Evolutionary conservation across 139 green algal genomes (phyloP).

Genomic region (Nannochloris sp.): DNA sequence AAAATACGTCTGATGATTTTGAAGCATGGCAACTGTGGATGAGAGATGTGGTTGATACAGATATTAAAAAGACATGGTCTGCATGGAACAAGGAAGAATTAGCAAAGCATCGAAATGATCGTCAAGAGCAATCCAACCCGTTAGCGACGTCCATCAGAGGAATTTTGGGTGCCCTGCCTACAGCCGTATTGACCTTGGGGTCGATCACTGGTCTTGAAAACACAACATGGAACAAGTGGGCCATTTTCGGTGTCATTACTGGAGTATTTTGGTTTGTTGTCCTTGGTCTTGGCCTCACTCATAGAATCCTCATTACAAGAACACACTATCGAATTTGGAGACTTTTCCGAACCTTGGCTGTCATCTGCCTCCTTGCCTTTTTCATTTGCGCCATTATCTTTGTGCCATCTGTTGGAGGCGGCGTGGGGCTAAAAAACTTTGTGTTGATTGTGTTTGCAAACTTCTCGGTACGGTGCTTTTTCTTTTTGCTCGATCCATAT

Average conservation of each 20-base stretch:
- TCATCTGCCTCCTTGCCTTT: conserved; percentile 10
- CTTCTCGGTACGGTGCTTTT: conserved; percentile 7
- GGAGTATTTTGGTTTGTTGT: conserved; percentile 27
- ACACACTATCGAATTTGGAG: conserved; percentile 30
- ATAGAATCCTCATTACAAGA: conserved; percentile 14
- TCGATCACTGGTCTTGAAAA: conserved; percentile 20
- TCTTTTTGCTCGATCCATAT: too few relatives aligned
- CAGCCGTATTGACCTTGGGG: conserved; percentile 20
- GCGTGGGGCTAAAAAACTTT: conserved; percentile 27
- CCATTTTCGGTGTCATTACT: conserved; percentile 26
- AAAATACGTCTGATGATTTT: conserved; percentile 31
- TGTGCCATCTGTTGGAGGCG: conserved; percentile 3
- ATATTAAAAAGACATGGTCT: conserved; percentile 30
- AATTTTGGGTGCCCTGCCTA: conserved; percentile 22
- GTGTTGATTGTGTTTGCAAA: conserved; percentile 39
- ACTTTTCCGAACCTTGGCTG: conserved; percentile 17
- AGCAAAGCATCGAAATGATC: conserved; percentile 37
- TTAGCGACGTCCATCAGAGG: conserved; percentile 15
- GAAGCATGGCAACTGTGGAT: conserved; percentile 40
- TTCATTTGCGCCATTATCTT: conserved; percentile 32
- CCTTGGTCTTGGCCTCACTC: conserved; percentile 5
- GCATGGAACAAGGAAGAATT: conserved; percentile 37
- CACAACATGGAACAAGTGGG: conserved; percentile 27
- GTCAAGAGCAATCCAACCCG: conserved; percentile 21
- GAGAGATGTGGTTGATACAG: conserved; percentile 31